A percentile compares a stretch with the other conserved stretches of the same genome.
phyloP scores from a whole-genome alignment of 1,139 yeast genomes.

The Hyphopichia wangnamkhiaoensis region DNA sequence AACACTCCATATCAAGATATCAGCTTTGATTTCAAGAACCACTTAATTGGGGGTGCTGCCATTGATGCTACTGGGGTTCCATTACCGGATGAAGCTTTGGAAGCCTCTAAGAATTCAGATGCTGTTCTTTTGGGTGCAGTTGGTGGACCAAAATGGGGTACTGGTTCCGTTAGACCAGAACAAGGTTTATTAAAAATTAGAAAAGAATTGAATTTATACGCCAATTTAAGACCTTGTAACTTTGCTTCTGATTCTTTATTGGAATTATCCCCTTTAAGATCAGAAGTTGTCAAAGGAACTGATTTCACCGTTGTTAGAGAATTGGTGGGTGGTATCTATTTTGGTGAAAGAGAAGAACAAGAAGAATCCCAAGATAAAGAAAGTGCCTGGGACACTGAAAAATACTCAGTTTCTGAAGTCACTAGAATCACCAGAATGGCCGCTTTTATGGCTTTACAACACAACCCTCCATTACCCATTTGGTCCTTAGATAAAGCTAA shows the following conservation, averaged over 20 bases:
- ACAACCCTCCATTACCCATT: conserved; percentile 87
- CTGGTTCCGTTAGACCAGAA: conserved; percentile 93
- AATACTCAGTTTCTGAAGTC: conserved; percentile 86
- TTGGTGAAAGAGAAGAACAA: conserved; percentile 93
- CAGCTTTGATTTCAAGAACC: conserved; percentile 74
- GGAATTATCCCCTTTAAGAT: conserved; percentile 83
- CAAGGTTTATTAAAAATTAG: conserved; percentile 93
- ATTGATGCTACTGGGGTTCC: conserved; percentile 96
- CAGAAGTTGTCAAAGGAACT: conserved; percentile 85
- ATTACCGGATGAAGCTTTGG: conserved; percentile 82
- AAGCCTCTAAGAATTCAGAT: conserved; percentile 83
- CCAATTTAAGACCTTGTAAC: conserved; percentile 94
- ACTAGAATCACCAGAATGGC: conserved; percentile 98
- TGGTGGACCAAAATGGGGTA: conserved; percentile 99
- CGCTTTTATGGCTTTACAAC: conserved; percentile 92
- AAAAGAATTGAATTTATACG: conserved; percentile 90
- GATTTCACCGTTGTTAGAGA: conserved; percentile 92
- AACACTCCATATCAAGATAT: conserved; percentile 55
- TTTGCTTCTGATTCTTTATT: conserved; percentile 85
- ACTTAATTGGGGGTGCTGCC: conserved; percentile 96
- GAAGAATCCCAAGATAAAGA: conserved; percentile 63
- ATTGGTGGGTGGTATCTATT: conserved; percentile 96
- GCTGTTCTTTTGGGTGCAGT: conserved; percentile 97
- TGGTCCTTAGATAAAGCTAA: conserved; percentile 98
- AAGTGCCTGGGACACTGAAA: conserved; percentile 91